Evolutionary conservation across 192 early-diverging fungal genomes (phyloP).

Genomic region (Entophlyctis luteolus): DNA sequence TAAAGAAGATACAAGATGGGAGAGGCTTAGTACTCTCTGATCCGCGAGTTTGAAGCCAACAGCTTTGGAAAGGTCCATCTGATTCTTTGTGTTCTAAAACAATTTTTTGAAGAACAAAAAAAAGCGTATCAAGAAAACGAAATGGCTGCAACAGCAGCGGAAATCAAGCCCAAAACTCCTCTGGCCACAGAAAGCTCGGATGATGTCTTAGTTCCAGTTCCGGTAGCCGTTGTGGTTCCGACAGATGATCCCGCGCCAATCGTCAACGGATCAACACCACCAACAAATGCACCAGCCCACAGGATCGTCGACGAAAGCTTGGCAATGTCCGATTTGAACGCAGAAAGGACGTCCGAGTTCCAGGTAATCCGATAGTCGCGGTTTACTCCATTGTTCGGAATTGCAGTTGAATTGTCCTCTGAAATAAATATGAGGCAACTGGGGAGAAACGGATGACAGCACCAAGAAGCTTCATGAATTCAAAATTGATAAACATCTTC

Average conservation of each 20-base stretch:
- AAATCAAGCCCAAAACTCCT: not conserved
- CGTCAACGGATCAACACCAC: constrained; percentile 5
- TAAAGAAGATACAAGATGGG: not conserved
- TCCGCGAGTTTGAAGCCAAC: not conserved
- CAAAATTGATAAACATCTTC: constrained; percentile 31
- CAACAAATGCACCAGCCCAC: constrained; percentile 7
- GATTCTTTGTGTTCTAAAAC: not conserved
- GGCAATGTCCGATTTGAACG: constrained; percentile 14
- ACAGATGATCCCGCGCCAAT: not conserved
- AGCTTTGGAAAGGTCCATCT: constrained; percentile 11
- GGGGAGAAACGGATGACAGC: not conserved
- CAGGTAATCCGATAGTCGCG: constrained; percentile 24
- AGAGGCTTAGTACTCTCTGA: not conserved
- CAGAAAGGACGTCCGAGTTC: constrained; percentile 10
- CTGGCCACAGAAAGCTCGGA: not conserved
- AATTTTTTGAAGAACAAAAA: not conserved
- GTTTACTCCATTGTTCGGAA: not conserved
- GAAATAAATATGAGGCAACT: not conserved
- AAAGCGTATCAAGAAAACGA: not conserved
- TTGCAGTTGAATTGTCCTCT: not conserved
- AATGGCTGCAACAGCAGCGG: not conserved
- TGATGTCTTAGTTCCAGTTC: not conserved
- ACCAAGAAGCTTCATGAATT: constrained; percentile 11
- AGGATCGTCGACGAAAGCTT: not conserved
- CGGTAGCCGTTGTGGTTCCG: not conserved